Base-by-base conservation (phyloP, 208 protist species). In the Wallacemonas sp. region DNA sequence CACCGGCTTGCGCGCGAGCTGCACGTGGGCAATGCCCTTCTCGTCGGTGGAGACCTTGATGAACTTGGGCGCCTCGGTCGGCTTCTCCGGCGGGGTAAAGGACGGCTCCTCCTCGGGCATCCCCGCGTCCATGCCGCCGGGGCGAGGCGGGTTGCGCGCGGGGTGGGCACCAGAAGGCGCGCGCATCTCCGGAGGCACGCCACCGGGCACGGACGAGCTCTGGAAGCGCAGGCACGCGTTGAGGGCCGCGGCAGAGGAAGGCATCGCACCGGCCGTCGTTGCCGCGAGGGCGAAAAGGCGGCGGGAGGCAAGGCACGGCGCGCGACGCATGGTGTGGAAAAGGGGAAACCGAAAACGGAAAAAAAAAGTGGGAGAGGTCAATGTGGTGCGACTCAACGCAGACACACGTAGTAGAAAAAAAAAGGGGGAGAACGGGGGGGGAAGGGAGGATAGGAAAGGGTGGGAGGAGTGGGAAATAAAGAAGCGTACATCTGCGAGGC, bases 51-150 rank as follows among this genome's bases (percentile, higher is more conserved):
- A 67, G 45, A 91, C 72, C 67, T 79, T 87, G 28, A 90, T 62
- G 68, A 86, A 85, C 74, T 91, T 87, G 29, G 87, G 85, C 25
- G 76, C 63, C 72, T 91, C 81, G 20, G 73, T 71, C 52, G 85
- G 85, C 79, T 88, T 87, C 76, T 79, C 57, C 29, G 85, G 85
- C 28, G 85, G 81, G 66, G 78, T 66, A 31, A 91, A 86, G 67
- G 76, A 72, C 7, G 50, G 52, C 41, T 81, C 79, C 29, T 62
- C 54, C 31, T 72, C 70, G 11, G 36, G 52, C 7, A 31, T 11
- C 18, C 50, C 29, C 45, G 54, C 49, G 25, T 61, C 65, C 31
- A 25, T 25, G 10, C 52, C 52, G 22, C 48, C 48, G 8, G 52
- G 52, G 8, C 52, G 52, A 7, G 52, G 52, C 31, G 52, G 52